Percentiles rank a stretch among this genome's conserved stretches.
phyloP scores from a whole-genome alignment of 1,139 yeast species.

The Yamadazyma buinensis region DNA sequence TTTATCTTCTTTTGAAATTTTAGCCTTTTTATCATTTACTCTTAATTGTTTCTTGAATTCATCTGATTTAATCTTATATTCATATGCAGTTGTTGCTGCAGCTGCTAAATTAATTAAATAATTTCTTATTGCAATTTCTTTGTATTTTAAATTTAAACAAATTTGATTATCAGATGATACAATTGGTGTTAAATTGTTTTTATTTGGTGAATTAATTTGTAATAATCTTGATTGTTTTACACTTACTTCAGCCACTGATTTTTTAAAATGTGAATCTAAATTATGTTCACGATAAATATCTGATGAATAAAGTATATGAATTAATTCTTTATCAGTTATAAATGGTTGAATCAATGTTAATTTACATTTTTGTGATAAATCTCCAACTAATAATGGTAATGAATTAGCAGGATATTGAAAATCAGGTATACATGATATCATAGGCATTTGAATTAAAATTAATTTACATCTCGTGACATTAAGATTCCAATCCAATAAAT shows the following conservation, averaged over 20 bases:
- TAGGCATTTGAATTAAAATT: constrained; percentile 36
- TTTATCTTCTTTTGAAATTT: constrained; percentile 40
- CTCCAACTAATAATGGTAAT: constrained; percentile 43
- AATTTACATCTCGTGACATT: constrained; percentile 46
- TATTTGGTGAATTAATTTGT: constrained; percentile 32
- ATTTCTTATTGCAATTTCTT: constrained; percentile 47
- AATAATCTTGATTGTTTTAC: constrained; percentile 47
- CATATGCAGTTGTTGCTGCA: constrained; percentile 53
- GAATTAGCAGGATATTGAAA: constrained; percentile 30
- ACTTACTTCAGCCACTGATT: constrained; percentile 49
- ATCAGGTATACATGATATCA: constrained; percentile 37
- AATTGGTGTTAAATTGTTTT: constrained; percentile 22
- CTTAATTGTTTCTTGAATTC: constrained; percentile 27
- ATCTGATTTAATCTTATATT: constrained; percentile 40
- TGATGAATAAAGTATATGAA: constrained; percentile 37
- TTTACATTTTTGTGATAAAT: constrained; percentile 39
- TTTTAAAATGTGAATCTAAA: constrained; percentile 41
- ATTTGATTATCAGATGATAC: constrained; percentile 25
- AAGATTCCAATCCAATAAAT: constrained; percentile 45
- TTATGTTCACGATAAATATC: constrained; percentile 47
- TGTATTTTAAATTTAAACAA: constrained; percentile 34
- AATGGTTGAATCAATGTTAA: constrained; percentile 39
- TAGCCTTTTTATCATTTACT: constrained; percentile 26
- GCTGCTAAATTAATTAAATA: constrained; percentile 51
- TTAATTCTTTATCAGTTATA: constrained; percentile 43